phyloP scores from a whole-genome alignment of 441 rosid genomes.

The Arabidopsis hybrid region DNA sequence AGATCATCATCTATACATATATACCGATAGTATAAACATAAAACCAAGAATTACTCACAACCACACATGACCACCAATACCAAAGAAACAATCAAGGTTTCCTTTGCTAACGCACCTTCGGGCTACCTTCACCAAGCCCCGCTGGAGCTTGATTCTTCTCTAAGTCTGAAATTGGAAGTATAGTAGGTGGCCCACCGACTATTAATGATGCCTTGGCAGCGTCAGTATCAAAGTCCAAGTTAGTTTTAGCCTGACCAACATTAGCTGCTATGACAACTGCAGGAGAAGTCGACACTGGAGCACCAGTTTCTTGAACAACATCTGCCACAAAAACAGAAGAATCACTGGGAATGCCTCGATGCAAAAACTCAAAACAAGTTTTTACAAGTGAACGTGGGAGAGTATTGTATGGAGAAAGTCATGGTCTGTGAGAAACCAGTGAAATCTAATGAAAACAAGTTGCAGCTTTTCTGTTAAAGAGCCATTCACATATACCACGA shows the following conservation, averaged over 20 bases:
- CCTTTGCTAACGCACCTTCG: constrained; percentile 71
- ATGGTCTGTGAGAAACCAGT: constrained; percentile 15
- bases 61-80: constrained; percentile 34
- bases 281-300: constrained; percentile 31
- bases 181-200: constrained; percentile 63
- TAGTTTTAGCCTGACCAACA: constrained; percentile 48
- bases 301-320: constrained; percentile 32
- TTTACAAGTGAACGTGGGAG: constrained; percentile 9
- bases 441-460: constrained; percentile 3
- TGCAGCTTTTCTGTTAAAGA: constrained; percentile 9
- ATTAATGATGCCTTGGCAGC: constrained; percentile 57
- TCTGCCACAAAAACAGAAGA: constrained; percentile 36
- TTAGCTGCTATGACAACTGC: constrained; percentile 44
- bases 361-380: constrained; percentile 38
- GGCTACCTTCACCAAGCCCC: constrained; percentile 95
- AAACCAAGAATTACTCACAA: constrained; percentile 41
- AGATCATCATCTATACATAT: constrained; percentile 14
- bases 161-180: constrained; percentile 54
- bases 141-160: constrained; percentile 58
- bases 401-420: background rate
- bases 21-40: constrained; percentile 11
- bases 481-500: constrained; percentile 16
- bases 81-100: constrained; percentile 40
- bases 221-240: constrained; percentile 45
- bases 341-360: constrained; percentile 42